Evolutionary conservation across 768 basidiomycete genomes (phyloP).

Genomic region (Sporobolomyces phaffii): DNA sequence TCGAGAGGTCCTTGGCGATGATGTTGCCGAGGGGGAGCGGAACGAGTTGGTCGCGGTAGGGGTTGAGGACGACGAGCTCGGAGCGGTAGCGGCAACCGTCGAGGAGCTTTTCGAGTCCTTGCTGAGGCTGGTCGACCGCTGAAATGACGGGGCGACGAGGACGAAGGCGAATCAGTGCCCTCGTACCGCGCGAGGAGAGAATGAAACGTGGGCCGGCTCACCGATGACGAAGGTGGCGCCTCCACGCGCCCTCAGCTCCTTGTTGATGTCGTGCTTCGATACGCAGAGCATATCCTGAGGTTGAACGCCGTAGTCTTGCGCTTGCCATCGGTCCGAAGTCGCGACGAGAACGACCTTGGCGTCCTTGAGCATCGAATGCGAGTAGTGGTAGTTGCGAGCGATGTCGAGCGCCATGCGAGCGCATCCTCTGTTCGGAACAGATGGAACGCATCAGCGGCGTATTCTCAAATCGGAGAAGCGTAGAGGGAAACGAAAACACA

Average conservation of each 20-base stretch:
- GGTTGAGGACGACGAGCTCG: constrained; percentile 8
- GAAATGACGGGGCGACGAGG: not conserved
- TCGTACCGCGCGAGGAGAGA: not conserved
- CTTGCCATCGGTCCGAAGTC: constrained; percentile 6
- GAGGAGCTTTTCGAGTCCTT: constrained; percentile 3
- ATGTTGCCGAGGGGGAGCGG: constrained; percentile 12
- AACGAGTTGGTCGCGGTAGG: not conserved
- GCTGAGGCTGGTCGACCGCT: constrained; percentile 22
- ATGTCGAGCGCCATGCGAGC: constrained; percentile 16
- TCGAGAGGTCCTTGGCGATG: constrained; percentile 9
- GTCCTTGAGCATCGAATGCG: not conserved
- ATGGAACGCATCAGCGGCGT: not conserved
- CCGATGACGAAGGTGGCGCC: constrained; percentile 11
- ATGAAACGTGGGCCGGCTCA: not conserved
- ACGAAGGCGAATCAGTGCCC: not conserved
- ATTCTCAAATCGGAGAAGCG: too few species aligned
- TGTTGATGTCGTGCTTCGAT: not conserved
- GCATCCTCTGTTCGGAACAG: constrained; percentile 4
- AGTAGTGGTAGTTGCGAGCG: not conserved
- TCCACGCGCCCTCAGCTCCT: constrained; percentile 6
- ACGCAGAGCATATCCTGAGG: not conserved
- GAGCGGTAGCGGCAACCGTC: constrained; percentile 11
- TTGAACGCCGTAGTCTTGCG: constrained; percentile 7
- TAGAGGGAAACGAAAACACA: too few species aligned
- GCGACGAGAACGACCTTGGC: constrained; percentile 11